These are phyloP conservation scores for Arthrinium phaeospermum DNA, from an alignment of 2,329 filamentous ascomycete genomes.

Conservation along the genomic window DNA sequence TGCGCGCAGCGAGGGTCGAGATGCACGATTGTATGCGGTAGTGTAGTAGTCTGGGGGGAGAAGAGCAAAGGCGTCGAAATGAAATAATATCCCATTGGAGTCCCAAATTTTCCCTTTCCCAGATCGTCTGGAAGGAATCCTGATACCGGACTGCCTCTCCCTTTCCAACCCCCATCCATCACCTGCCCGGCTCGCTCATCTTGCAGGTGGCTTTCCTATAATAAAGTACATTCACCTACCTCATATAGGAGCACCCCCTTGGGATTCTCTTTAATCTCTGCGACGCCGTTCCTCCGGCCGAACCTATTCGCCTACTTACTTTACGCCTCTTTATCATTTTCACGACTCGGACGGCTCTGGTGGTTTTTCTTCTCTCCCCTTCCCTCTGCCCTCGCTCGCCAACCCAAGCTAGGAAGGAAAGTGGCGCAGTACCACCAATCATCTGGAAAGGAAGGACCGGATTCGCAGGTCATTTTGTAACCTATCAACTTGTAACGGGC, in stretches of 20 bases:
- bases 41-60: conserved; percentile 13
- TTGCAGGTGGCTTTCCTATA: not conserved
- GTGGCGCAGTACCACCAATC: not conserved
- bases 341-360: conserved; percentile 1
- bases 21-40: conserved; percentile 6
- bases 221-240: not conserved
- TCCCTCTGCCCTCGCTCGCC: not conserved
- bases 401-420: not conserved
- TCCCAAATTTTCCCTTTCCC: not conserved
- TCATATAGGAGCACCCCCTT: not conserved
- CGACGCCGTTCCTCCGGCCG: not conserved
- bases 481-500: conserved; percentile 10
- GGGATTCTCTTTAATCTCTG: not conserved
- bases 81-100: conserved; percentile 16
- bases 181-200: not conserved
- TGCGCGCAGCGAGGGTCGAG: conserved; percentile 11
- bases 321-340: not conserved
- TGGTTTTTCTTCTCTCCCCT: not conserved
- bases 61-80: conserved; percentile 3
- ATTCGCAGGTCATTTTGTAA: conserved; percentile 14
- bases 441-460: not conserved
- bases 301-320: conserved; percentile 6
- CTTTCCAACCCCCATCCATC: not conserved
- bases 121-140: not conserved
- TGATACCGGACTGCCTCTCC: not conserved